Percentiles rank a stretch among this genome's conserved stretches.
phyloP scores from a whole-genome alignment of 306 rosid species.

The Vigna radiata region DNA sequence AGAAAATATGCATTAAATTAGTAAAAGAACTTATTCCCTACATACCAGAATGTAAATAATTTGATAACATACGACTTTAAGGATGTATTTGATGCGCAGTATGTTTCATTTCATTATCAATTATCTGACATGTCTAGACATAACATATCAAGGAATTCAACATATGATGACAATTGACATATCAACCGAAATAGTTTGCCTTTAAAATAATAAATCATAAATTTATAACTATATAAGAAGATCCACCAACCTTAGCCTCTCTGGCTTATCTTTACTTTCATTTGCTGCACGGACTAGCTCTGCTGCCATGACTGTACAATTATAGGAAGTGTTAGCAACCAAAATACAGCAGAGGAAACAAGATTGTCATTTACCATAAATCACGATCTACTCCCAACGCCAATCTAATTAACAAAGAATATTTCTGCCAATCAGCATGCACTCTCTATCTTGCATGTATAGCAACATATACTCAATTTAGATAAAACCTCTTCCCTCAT shows the following conservation, averaged over 20 bases:
- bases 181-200: constrained; percentile 21
- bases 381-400: constrained; percentile 7
- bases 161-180: constrained; percentile 14
- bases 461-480: neutral
- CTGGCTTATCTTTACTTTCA: constrained; percentile 69
- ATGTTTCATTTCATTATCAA: constrained; percentile 29
- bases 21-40: constrained; percentile 1
- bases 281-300: constrained; percentile 78
- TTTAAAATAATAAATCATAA: neutral
- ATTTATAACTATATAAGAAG: constrained; percentile 30
- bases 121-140: constrained; percentile 13
- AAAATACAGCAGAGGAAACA: constrained; percentile 12
- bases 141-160: constrained; percentile 27
- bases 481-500: neutral
- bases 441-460: neutral
- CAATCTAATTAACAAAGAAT: neutral
- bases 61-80: constrained; percentile 23
- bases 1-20: constrained; percentile 1
- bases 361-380: neutral
- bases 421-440: constrained; percentile 1
- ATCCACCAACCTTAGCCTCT: constrained; percentile 75
- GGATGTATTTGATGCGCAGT: constrained; percentile 14
- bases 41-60: constrained; percentile 25
- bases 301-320: constrained; percentile 86
- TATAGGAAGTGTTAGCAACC: constrained; percentile 32